Evolutionary conservation across 495 filamentous ascomycete species (phyloP), one percentile per base, ranked within the genome.

Genomic region (Talaromyces ruber): DNA sequence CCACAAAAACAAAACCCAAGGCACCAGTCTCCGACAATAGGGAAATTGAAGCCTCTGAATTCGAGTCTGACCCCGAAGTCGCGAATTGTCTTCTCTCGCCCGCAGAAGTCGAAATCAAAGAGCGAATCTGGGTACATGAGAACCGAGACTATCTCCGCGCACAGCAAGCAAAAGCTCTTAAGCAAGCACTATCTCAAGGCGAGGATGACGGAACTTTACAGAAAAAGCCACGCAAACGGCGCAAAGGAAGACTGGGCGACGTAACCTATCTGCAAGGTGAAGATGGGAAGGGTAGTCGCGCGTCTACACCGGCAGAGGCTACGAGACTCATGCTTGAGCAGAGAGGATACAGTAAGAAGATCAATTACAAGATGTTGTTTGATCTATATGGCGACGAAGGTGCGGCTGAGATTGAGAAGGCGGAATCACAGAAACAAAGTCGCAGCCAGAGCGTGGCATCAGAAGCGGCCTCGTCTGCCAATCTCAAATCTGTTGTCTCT

Each of bases 71-170:
- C 65, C 88, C 88, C 0, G 94, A 98, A 72, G 89, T 98, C 24
- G 69, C 75, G 59, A 84, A 87, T 64, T 96, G 91, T 72, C 70
- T 88, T 45, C 82, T 97, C n/a, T 77, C 78, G 0, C 79, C 83
- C 6, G 77, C 77, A 2, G 93, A 98, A 72, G 78, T 85, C 2
- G 79, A 80, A 4, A 79, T 92, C 64, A 97, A 96, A 68, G 91
- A 96, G 71, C 79, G 81, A 51, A 90, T 98, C 59, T 98, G 94
- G 94, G 82, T 92, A n/a, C 89, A 92, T 63, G 85, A 90, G 65
- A 97, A 98, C 73, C 88, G 91, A 67, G 90, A 93, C 59, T 98
- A 90, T 74, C 79, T 98, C 39, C 88, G 93, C 5, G 81, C 84
- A 24, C 84, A 92, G 71, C 90, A 96, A 70, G 83, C 86, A 54